These are phyloP conservation scores for Bipolaris victoriae DNA, from an alignment of 2,329 filamentous ascomycete species.

Conservation along the genomic window DNA sequence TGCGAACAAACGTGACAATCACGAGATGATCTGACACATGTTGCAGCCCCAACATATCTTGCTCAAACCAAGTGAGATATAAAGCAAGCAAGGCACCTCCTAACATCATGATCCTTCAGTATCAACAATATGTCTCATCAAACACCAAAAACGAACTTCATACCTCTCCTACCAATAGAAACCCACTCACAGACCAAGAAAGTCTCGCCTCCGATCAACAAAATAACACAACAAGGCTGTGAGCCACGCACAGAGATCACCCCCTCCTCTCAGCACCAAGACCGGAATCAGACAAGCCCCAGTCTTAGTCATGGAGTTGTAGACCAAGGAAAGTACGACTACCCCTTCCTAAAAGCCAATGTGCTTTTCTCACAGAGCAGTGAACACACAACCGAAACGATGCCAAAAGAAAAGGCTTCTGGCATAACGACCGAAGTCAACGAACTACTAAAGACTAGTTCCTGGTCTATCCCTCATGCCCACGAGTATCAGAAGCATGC, in stretches of 20 bases:
- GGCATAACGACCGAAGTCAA: neutral
- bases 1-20: neutral
- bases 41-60: neutral
- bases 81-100: neutral
- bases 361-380: neutral
- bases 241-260: neutral
- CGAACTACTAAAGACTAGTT: neutral
- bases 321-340: neutral
- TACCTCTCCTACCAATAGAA: neutral
- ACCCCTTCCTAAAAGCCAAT: neutral
- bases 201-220: neutral
- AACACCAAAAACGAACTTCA: neutral
- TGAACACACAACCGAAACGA: neutral
- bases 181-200: neutral
- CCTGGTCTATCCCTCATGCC: slow-evolving; percentile 3
- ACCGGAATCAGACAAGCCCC: neutral
- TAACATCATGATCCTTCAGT: neutral
- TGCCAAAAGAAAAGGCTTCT: neutral
- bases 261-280: neutral
- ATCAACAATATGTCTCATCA: neutral
- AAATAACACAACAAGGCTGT: neutral
- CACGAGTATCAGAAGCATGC: slow-evolving; percentile 6
- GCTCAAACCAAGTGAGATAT: neutral
- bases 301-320: neutral
- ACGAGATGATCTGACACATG: neutral